These are phyloP conservation scores for Ustilago shanxiensis DNA, from an alignment of 1,284 basidiomycete species.

Conservation along the genomic window DNA sequence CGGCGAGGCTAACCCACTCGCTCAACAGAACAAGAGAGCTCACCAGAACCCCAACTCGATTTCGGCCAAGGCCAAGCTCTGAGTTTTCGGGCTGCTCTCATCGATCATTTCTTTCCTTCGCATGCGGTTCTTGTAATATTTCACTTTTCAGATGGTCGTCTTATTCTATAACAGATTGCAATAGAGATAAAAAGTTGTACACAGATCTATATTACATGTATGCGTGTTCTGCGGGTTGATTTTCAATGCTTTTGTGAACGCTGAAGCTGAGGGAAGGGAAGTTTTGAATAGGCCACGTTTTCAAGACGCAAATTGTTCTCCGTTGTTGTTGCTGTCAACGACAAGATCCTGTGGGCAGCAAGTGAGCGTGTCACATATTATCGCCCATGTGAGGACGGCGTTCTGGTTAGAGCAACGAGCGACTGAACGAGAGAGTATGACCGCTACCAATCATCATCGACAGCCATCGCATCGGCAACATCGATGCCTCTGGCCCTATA, in stretches of 20 bases:
- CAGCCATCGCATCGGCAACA: conserved; percentile 12
- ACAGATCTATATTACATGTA: not conserved
- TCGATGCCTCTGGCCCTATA: conserved; percentile 28
- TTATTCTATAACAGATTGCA: conserved; percentile 16
- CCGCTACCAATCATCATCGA: conserved; percentile 37
- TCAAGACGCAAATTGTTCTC: too few species aligned
- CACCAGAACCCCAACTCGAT: conserved; percentile 7
- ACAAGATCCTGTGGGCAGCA: too few species aligned
- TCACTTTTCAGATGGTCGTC: conserved; percentile 3
- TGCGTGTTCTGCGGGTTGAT: too few species aligned
- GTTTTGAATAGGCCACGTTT: too few species aligned
- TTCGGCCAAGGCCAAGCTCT: conserved; percentile 45
- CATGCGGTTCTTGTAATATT: conserved; percentile 11
- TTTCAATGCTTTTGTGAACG: too few species aligned
- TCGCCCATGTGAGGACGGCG: too few species aligned
- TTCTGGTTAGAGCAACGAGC: too few species aligned
- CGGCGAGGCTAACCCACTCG: conserved; percentile 49
- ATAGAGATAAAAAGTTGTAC: conserved; percentile 27
- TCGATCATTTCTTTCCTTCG: not conserved
- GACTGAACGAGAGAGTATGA: too few species aligned
- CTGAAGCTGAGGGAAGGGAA: too few species aligned
- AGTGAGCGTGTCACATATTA: too few species aligned
- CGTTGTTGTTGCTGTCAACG: too few species aligned
- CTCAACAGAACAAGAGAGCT: conserved; percentile 44
- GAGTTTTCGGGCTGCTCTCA: not conserved